phyloP scores from a whole-genome alignment of 2,329 filamentous ascomycete species.

The Byssoonygena ceratinophila region DNA sequence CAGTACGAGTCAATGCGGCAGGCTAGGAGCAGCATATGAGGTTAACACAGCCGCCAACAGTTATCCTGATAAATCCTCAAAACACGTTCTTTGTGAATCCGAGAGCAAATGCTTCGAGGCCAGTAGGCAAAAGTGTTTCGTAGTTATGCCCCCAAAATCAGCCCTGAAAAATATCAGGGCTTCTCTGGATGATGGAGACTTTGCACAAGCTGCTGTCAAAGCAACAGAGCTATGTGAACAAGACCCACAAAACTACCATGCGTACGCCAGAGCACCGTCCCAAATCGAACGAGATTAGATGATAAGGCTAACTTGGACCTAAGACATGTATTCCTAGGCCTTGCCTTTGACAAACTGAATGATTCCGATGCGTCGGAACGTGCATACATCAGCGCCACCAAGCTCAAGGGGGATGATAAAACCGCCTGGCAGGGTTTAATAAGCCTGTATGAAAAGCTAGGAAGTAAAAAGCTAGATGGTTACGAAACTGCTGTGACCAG shows the following conservation, averaged over 20 bases:
- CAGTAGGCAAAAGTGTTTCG: neutral
- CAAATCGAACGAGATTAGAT: neutral
- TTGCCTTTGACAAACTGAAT: slow-evolving; percentile 68
- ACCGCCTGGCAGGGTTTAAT: slow-evolving; percentile 86
- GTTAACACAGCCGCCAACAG: too few relatives aligned
- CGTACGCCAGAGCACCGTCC: slow-evolving; percentile 40
- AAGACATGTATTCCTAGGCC: slow-evolving; percentile 76
- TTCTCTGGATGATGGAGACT: slow-evolving; percentile 67
- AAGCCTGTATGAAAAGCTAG: slow-evolving; percentile 72
- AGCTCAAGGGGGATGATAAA: slow-evolving; percentile 61
- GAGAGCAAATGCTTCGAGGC: slow-evolving; percentile 4
- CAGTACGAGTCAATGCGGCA: neutral
- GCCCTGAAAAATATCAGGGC: slow-evolving; percentile 72
- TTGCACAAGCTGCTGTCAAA: slow-evolving; percentile 61
- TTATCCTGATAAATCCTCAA: too few relatives aligned
- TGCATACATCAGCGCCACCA: slow-evolving; percentile 62
- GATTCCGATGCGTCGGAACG: slow-evolving; percentile 62
- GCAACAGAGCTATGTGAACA: slow-evolving; percentile 58
- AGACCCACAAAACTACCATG: slow-evolving; percentile 73
- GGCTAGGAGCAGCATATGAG: neutral
- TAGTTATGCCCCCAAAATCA: slow-evolving; percentile 48
- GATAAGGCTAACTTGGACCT: slow-evolving; percentile 10
- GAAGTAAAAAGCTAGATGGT: slow-evolving; percentile 54
- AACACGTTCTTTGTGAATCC: too few relatives aligned
- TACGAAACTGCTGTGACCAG: slow-evolving; percentile 65